Evolutionary conservation across 441 rosid genomes (phyloP).

Genomic region (Corymbia calophylla): DNA sequence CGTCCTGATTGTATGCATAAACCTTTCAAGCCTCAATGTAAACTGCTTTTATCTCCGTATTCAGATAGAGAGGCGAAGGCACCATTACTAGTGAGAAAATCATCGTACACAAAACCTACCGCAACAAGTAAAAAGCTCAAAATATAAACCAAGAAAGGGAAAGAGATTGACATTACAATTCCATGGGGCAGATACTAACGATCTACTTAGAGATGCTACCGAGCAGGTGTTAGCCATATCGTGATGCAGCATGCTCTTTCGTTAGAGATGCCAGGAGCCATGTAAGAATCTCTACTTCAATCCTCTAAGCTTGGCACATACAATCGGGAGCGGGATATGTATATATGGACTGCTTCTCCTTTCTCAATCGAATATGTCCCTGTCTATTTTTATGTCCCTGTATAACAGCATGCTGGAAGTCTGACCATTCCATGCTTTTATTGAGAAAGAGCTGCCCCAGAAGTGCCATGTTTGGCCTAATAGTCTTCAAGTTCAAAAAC

Average conservation of each 20-base stretch:
- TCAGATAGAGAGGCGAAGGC: background rate
- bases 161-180: background rate
- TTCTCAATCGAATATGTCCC: conserved; percentile 47
- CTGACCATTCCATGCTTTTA: conserved; percentile 52
- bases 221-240: background rate
- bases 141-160: background rate
- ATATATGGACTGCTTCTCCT: conserved; percentile 58
- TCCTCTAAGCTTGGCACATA: conserved; percentile 32
- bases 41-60: background rate
- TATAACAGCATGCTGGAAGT: conserved; percentile 38
- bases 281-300: background rate
- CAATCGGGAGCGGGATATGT: conserved; percentile 70
- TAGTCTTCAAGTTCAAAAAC: conserved; percentile 55
- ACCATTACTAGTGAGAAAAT: background rate
- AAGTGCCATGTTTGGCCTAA: conserved; percentile 59
- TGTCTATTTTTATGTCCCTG: conserved; percentile 58
- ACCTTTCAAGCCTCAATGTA: background rate
- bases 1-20: background rate
- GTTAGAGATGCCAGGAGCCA: background rate
- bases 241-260: background rate
- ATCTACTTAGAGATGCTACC: background rate
- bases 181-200: background rate
- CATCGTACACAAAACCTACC: background rate
- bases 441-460: conserved; percentile 52
- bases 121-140: background rate